Conservation (phyloP, 2,329 filamentous ascomycete genomes). For the Penicillium oxalicum region DNA sequence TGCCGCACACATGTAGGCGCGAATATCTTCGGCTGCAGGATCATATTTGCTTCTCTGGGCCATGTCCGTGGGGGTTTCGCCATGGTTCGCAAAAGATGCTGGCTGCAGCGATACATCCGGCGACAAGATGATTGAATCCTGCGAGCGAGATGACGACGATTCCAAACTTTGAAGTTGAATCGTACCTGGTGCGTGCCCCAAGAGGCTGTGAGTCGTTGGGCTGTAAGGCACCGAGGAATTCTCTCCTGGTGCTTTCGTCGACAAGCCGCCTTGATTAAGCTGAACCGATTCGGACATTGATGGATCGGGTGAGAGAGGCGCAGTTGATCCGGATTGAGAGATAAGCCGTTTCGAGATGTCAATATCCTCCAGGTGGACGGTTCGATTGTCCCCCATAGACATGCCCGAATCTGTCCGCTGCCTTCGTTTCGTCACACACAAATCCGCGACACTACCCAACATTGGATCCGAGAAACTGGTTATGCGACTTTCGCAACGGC, state of each 20-base stretch:
- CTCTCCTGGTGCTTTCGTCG: constrained; percentile 11
- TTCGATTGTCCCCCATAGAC: constrained; percentile 14
- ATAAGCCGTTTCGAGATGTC: constrained; percentile 25
- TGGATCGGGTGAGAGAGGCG: constrained; percentile 14
- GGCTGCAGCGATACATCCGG: constrained; percentile 2
- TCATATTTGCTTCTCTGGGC: constrained; percentile 1
- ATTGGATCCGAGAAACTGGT: constrained; percentile 15
- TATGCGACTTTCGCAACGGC: constrained; percentile 1
- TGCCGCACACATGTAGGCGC: not conserved
- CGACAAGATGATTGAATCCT: constrained; percentile 14
- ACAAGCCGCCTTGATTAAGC: constrained; percentile 8
- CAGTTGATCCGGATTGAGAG: constrained; percentile 20
- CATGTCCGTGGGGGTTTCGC: not conserved
- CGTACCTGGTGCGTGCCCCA: not conserved
- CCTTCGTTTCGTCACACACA: constrained; percentile 23
- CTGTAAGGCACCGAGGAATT: constrained; percentile 5
- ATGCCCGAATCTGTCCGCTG: constrained; percentile 9
- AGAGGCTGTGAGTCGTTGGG: constrained; percentile 2
- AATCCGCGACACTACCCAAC: constrained; percentile 8
- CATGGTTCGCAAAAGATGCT: not conserved
- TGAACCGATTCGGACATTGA: constrained; percentile 19
- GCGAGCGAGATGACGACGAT: constrained; percentile 26
- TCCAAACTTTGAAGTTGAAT: constrained; percentile 8
- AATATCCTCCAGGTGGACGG: constrained; percentile 25
- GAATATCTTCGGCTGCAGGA: not conserved